These are phyloP conservation scores for Botrytis tulipae DNA, from an alignment of 2,329 filamentous ascomycete genomes.

Conservation along the genomic window DNA sequence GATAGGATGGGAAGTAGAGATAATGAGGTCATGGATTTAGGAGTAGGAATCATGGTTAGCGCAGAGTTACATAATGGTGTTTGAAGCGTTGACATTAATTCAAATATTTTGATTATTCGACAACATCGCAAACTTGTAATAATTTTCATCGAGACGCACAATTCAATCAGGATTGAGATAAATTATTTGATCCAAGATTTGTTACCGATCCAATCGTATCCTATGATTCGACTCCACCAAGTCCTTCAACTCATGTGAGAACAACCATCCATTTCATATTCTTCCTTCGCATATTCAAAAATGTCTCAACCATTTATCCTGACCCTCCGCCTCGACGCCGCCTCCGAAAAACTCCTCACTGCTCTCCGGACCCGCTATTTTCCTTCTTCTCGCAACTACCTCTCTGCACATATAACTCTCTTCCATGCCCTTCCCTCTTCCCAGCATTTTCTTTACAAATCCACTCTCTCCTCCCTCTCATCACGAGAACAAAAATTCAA, in stretches of 20 bases:
- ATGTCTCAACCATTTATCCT: constrained; percentile 23
- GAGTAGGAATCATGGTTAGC: too few relatives aligned
- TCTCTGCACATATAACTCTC: constrained; percentile 21
- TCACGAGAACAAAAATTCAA: constrained; percentile 16
- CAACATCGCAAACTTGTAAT: background rate
- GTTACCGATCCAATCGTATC: background rate
- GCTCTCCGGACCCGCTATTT: constrained; percentile 16
- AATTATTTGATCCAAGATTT: background rate
- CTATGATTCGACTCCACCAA: background rate
- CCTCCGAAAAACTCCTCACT: constrained; percentile 17
- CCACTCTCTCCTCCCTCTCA: background rate
- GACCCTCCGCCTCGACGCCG: constrained; percentile 18
- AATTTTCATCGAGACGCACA: background rate
- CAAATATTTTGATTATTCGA: too few relatives aligned
- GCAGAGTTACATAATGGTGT: too few relatives aligned
- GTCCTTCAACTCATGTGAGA: background rate
- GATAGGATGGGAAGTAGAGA: too few relatives aligned
- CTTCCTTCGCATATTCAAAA: background rate
- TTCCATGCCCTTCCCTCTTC: constrained; percentile 21
- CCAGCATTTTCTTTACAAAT: background rate
- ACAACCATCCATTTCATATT: background rate
- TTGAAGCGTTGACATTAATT: too few relatives aligned
- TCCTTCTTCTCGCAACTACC: constrained; percentile 15
- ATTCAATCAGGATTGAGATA: background rate
- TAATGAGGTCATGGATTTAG: too few relatives aligned